Evolutionary conservation across 2,329 filamentous ascomycete species (phyloP).

Genomic region (Alternaria sp.): DNA sequence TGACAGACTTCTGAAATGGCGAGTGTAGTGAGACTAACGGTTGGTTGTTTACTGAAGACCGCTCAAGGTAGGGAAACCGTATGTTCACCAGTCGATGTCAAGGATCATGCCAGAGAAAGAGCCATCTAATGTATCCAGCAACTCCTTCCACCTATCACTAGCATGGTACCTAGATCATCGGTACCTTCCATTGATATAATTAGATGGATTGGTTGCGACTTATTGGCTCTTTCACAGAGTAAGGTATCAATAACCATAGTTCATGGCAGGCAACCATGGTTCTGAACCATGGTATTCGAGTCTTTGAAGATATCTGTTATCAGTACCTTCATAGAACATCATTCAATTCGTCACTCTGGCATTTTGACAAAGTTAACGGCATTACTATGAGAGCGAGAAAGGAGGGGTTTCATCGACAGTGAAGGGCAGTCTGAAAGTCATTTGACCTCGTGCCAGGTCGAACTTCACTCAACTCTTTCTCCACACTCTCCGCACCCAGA

Average conservation of each 20-base stretch:
- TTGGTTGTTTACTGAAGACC: neutral
- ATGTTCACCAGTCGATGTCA: neutral
- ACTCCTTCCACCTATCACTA: neutral
- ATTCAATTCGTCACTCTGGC: no score
- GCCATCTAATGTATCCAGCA: neutral
- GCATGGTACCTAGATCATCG: neutral
- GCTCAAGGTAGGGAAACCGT: neutral
- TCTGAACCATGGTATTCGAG: no score
- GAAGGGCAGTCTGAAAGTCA: neutral
- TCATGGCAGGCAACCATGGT: no score
- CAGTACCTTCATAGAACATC: no score
- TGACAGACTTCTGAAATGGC: neutral
- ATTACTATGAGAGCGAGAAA: no score
- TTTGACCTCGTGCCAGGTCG: conserved; percentile 8
- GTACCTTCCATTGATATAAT: neutral
- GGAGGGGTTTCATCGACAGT: no score
- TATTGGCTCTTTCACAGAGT: no score
- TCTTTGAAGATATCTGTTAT: no score
- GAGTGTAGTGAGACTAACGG: neutral
- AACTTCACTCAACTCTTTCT: neutral
- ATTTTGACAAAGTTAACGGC: no score
- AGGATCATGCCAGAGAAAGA: neutral
- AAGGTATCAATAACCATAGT: no score
- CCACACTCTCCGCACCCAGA: neutral
- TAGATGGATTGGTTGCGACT: no score